Percentiles rank a stretch among this genome's conserved stretches.
Evolutionary conservation across 2,329 filamentous ascomycete genomes (phyloP).

Genomic region (Aspergillus sojae): DNA sequence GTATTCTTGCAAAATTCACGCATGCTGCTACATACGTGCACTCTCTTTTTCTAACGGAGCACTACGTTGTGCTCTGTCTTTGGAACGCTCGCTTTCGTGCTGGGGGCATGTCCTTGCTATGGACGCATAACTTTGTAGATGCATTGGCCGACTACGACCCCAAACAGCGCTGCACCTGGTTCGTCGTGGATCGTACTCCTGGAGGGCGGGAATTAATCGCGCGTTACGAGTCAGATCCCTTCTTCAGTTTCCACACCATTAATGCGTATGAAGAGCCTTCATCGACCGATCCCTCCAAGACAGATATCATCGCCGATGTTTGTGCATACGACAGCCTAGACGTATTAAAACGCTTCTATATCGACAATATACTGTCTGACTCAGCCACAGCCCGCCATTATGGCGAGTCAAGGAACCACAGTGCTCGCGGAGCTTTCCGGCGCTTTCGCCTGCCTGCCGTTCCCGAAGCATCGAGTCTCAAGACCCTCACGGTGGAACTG

Average conservation of each 20-base stretch:
- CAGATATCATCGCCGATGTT: background rate
- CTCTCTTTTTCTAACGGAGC: background rate
- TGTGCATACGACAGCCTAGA: background rate
- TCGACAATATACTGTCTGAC: background rate
- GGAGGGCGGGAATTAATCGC: background rate
- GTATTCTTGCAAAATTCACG: background rate
- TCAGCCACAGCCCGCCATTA: background rate
- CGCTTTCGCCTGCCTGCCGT: background rate
- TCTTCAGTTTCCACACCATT: background rate
- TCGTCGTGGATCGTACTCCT: background rate
- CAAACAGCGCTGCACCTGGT: background rate
- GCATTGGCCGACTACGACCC: background rate
- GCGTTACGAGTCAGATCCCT: background rate
- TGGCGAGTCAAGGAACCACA: background rate
- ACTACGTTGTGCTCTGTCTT: background rate
- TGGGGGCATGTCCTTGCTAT: background rate
- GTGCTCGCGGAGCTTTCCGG: background rate
- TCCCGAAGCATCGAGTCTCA: background rate
- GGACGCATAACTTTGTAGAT: background rate
- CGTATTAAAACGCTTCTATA: background rate
- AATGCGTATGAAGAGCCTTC: background rate
- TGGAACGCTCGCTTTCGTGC: background rate
- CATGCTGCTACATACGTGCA: background rate
- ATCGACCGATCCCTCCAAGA: background rate
- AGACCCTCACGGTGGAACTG: background rate